Percentiles rank a stretch among this genome's conserved stretches.
phyloP scores from a whole-genome alignment of 805 yeast species.

The Pichia paraexigua region DNA sequence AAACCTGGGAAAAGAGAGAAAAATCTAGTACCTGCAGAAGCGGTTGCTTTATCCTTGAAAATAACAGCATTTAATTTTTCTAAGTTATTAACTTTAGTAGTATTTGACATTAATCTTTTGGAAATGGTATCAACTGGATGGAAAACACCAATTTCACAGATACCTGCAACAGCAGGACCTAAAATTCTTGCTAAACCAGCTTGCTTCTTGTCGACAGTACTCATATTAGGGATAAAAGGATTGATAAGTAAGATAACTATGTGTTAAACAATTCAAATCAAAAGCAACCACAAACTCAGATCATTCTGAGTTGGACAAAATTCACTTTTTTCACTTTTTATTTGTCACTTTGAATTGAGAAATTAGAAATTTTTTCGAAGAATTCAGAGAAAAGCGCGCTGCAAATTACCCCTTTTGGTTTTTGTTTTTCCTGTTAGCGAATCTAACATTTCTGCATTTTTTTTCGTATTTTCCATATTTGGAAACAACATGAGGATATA shows the following conservation, averaged over 20 bases:
- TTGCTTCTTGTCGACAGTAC: constrained; percentile 64
- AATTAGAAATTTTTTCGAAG: too few relatives aligned
- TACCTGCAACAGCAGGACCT: constrained; percentile 98
- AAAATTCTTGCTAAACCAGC: constrained; percentile 84
- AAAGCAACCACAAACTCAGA: background rate
- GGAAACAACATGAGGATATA: background rate
- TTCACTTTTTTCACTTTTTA: too few relatives aligned
- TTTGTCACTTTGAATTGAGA: too few relatives aligned
- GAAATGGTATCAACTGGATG: constrained; percentile 99
- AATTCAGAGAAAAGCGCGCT: background rate
- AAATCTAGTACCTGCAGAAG: constrained; percentile 61
- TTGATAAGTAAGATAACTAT: too few relatives aligned
- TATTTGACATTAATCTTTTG: constrained; percentile 86
- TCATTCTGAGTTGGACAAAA: background rate
- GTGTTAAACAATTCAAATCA: background rate
- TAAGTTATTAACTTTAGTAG: constrained; percentile 53
- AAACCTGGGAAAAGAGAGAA: constrained; percentile 93
- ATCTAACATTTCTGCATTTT: too few relatives aligned
- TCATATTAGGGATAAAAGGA: constrained; percentile 13
- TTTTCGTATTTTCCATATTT: background rate
- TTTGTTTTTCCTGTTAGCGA: background rate
- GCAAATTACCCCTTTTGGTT: background rate
- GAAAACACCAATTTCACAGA: constrained; percentile 91
- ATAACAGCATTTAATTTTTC: constrained; percentile 76
- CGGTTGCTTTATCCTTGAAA: constrained; percentile 72